Conservation (phyloP, 2,329 filamentous ascomycete genomes). For the Colletotrichum sp. region DNA sequence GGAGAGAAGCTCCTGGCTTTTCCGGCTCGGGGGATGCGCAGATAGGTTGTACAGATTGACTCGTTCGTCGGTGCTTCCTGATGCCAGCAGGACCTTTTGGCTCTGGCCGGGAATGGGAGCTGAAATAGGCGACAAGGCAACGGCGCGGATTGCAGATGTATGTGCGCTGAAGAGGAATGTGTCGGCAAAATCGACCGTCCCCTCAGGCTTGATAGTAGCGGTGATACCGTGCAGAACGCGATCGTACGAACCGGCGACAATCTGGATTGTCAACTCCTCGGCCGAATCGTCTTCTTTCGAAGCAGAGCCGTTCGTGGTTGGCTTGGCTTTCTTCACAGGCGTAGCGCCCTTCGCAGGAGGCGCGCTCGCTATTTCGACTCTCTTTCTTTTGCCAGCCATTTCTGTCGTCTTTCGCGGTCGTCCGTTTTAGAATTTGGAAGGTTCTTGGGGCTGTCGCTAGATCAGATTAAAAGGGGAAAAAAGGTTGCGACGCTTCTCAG, state of each 20-base stretch:
- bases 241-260: slow-evolving; percentile 94
- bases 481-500: neutral
- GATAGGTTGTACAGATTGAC: slow-evolving; percentile 95
- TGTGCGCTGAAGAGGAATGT: slow-evolving; percentile 97
- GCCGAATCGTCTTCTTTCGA: slow-evolving; percentile 5
- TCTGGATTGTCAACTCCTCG: slow-evolving; percentile 71
- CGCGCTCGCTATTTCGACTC: slow-evolving; percentile 37
- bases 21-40: slow-evolving; percentile 64
- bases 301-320: slow-evolving; percentile 7
- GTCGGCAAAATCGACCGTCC: slow-evolving; percentile 75
- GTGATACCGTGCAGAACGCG: slow-evolving; percentile 89
- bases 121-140: slow-evolving; percentile 83
- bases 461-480: slow-evolving; percentile 2
- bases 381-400: slow-evolving; percentile 55
- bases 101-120: slow-evolving; percentile 62
- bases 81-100: slow-evolving; percentile 90
- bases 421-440: neutral
- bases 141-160: slow-evolving; percentile 84
- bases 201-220: slow-evolving; percentile 64
- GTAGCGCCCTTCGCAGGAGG: slow-evolving; percentile 24
- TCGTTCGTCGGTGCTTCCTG: slow-evolving; percentile 89
- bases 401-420: slow-evolving; percentile 7
- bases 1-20: slow-evolving; percentile 65
- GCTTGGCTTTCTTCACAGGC: slow-evolving; percentile 37
- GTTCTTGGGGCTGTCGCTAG: neutral